A percentile compares a stretch with the other conserved stretches of the same genome.
Conservation (phyloP, 805 yeast species). For the Yarrowia sp. region DNA sequence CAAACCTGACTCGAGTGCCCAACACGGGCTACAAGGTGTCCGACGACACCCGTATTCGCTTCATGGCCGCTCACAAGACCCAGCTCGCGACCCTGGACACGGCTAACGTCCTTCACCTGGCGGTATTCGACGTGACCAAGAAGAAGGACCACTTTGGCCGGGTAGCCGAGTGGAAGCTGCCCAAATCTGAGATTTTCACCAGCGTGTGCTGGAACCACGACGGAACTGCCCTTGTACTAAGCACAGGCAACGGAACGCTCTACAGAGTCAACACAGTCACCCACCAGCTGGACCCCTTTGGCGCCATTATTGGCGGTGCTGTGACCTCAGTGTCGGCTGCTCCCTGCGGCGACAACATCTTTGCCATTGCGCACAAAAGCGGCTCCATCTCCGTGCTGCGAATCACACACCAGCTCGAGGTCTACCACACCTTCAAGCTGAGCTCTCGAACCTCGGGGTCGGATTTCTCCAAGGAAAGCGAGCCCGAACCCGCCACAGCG, state of each 20-base stretch:
- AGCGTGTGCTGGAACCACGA: conserved; percentile 15
- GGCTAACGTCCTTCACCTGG: conserved; percentile 1
- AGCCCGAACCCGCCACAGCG: not conserved
- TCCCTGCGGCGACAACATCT: conserved; percentile 28
- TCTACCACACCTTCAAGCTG: conserved; percentile 14
- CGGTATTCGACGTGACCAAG: not conserved
- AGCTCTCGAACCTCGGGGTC: conserved; percentile 6
- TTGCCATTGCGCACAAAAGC: conserved; percentile 24
- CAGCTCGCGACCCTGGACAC: conserved; percentile 12
- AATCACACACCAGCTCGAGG: conserved; percentile 1
- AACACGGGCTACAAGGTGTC: not conserved
- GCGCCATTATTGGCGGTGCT: conserved; percentile 5
- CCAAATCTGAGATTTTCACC: not conserved
- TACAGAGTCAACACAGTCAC: conserved; percentile 1
- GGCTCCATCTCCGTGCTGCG: conserved; percentile 8
- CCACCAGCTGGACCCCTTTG: conserved; percentile 2
- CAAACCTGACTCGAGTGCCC: not conserved
- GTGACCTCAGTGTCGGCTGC: conserved; percentile 23
- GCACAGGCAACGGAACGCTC: conserved; percentile 3
- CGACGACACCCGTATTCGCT: not conserved
- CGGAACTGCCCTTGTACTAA: not conserved
- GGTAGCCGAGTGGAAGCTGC: conserved; percentile 13
- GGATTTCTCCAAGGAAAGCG: not conserved
- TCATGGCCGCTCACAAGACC: conserved; percentile 10
- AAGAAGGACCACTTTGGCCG: not conserved